These are phyloP conservation scores for Penicillium verhagenii DNA, from an alignment of 495 filamentous ascomycete genomes.

Conservation along the genomic window DNA sequence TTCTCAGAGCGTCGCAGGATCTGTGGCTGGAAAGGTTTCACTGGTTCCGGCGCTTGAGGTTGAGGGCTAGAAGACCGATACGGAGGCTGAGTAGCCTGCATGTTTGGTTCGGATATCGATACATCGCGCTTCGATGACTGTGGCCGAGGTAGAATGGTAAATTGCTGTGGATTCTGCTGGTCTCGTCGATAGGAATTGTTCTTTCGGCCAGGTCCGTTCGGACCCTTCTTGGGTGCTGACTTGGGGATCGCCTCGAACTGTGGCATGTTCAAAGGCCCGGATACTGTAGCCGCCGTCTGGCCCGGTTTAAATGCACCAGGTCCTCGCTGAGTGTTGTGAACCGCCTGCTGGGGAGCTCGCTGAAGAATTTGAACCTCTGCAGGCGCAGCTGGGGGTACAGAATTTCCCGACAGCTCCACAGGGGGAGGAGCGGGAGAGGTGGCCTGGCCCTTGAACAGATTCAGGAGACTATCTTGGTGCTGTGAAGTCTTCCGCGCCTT, in stretches of 20 bases:
- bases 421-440: constrained; percentile 22
- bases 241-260: constrained; percentile 45
- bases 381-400: constrained; percentile 17
- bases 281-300: constrained; percentile 47
- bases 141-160: constrained; percentile 47
- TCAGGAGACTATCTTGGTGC: constrained; percentile 43
- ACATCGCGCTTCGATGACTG: constrained; percentile 35
- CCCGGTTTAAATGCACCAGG: constrained; percentile 4
- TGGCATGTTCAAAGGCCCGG: constrained; percentile 49
- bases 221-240: constrained; percentile 15
- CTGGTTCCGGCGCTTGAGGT: constrained; percentile 26
- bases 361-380: constrained; percentile 38
- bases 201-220: constrained; percentile 25
- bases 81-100: constrained; percentile 15
- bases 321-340: constrained; percentile 16
- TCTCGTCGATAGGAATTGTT: constrained; percentile 19
- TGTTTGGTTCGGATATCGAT: constrained; percentile 14
- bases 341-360: constrained; percentile 27
- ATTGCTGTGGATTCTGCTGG: constrained; percentile 18
- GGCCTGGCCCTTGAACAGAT: constrained; percentile 33
- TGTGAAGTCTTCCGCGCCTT: constrained; percentile 31
- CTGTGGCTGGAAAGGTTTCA: constrained; percentile 58
- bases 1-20: constrained; percentile 57
- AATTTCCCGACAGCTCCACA: constrained; percentile 35
- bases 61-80: constrained; percentile 17